phyloP scores from a whole-genome alignment of 2,329 filamentous ascomycete species.

The Trichoderma sp. region DNA sequence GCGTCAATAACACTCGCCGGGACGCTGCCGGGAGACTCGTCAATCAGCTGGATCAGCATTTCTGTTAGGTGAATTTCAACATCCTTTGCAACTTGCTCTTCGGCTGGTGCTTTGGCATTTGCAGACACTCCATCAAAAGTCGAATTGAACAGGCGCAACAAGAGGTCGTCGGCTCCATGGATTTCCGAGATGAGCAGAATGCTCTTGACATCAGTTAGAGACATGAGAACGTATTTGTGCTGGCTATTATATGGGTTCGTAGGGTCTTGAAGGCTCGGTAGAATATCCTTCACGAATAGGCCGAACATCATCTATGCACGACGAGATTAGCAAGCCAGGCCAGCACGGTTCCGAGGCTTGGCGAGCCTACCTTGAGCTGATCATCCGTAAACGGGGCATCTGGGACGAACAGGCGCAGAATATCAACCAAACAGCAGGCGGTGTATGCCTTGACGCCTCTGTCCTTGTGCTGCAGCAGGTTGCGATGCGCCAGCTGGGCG shows the following conservation, averaged over 20 bases:
- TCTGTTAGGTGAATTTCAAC: constrained; percentile 91
- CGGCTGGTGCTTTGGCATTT: constrained; percentile 70
- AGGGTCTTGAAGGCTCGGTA: constrained; percentile 83
- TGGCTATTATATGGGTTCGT: constrained; percentile 89
- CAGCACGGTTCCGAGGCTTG: not conserved
- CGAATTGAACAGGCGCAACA: constrained; percentile 78
- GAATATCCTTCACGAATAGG: constrained; percentile 78
- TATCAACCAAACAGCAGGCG: constrained; percentile 87
- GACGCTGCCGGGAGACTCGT: constrained; percentile 73
- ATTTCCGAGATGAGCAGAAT: constrained; percentile 89
- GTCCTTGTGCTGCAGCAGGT: constrained; percentile 88
- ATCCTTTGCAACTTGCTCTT: constrained; percentile 86
- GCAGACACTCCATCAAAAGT: constrained; percentile 92
- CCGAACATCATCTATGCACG: constrained; percentile 80
- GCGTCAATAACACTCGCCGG: constrained; percentile 84
- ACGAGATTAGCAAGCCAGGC: constrained; percentile 21
- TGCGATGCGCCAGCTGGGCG: constrained; percentile 78
- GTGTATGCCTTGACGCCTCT: constrained; percentile 88
- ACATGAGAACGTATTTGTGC: constrained; percentile 87
- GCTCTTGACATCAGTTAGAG: constrained; percentile 90
- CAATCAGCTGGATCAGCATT: constrained; percentile 80
- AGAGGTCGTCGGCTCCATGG: constrained; percentile 75
- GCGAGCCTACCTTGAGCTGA: constrained; percentile 75
- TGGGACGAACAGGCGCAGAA: constrained; percentile 88
- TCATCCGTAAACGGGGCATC: constrained; percentile 90